phyloP scores from a whole-genome alignment of 2,329 filamentous ascomycete genomes.

The Pseudogymnoascus sp. region DNA sequence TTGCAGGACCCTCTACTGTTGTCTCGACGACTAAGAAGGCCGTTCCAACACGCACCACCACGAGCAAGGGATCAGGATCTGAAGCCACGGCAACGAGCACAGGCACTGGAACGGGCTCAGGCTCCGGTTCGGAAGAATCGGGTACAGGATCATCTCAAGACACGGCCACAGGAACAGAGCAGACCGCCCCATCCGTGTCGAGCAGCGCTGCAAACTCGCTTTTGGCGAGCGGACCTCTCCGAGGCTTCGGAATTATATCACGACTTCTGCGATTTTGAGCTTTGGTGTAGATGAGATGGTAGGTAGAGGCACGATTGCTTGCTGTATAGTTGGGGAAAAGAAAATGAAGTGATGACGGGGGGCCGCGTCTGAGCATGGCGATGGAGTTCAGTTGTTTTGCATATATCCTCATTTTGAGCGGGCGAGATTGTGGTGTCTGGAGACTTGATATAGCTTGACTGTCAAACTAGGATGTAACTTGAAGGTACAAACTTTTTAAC shows the following conservation, averaged over 20 bases:
- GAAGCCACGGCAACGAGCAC: background rate
- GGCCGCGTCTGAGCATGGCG: background rate
- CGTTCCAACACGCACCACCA: background rate
- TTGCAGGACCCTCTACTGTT: constrained; percentile 3
- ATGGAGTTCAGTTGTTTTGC: constrained; percentile 6
- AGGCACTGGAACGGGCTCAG: background rate
- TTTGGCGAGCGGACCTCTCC: background rate
- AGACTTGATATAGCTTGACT: background rate
- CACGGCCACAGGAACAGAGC: background rate
- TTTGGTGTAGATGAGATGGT: background rate
- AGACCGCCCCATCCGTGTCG: background rate
- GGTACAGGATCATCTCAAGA: background rate
- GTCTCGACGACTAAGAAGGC: background rate
- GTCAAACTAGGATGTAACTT: background rate
- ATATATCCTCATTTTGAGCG: constrained; percentile 1
- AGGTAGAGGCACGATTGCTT: background rate
- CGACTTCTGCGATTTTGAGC: background rate
- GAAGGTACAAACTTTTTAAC: background rate
- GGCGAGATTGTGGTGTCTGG: background rate
- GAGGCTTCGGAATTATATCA: background rate
- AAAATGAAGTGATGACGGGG: background rate
- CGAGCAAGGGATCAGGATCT: background rate
- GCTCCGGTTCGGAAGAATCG: background rate
- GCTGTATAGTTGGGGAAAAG: background rate
- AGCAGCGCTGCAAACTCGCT: background rate